Base-by-base conservation (phyloP, 2,329 filamentous ascomycete species). In the Paecilomyces sp. region DNA sequence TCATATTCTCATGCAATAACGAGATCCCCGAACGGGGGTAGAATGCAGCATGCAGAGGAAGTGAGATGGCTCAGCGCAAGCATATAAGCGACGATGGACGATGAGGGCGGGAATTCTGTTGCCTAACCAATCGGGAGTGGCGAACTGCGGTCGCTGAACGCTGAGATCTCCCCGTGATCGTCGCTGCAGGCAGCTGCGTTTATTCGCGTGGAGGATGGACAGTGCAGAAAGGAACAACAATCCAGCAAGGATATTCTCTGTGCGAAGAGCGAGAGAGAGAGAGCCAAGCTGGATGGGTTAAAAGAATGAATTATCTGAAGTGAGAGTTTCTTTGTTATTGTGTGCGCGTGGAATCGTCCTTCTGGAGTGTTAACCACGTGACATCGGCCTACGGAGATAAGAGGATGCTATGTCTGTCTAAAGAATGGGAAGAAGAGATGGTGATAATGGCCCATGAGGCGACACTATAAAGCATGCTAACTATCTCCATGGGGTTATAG, bases 51-150 rank as follows among this genome's bases (percentile, higher is more conserved):
- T 30, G 57, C 50, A 36, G 57, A n/a, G 12, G 30, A n/a, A 58
- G 51, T 12, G 50, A 33, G 56, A 33, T 34, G 36, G 52, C 12
- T 53, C 25, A 53, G 33, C 8, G 57, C 7, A 18, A 34, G 28
- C 52, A 54, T 28, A 54, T 54, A 54, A 33, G 30, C 30, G 30
- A 18, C 12, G 31, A 34, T 24, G n/a, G 55, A 50, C 15, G 55
- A 47, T 57, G 34, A 67, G 68, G 63, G 61, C 66, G 66, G 69
- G 69, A 76, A 76, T 75, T 64, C 68, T 75, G 74, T 73, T 76
- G 74, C 74, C 74, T 76, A 74, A 74, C 73, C 74, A 75, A 75
- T 75, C 59, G 70, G 64, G 64, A 65, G 62, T 66, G 64, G 66
- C 66, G 63, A 41, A 47, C 41, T 47, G 41, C 41, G 41, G 41